These are phyloP conservation scores for Neurospora discreta DNA, from an alignment of 495 filamentous ascomycete genomes.

Conservation along the genomic window DNA sequence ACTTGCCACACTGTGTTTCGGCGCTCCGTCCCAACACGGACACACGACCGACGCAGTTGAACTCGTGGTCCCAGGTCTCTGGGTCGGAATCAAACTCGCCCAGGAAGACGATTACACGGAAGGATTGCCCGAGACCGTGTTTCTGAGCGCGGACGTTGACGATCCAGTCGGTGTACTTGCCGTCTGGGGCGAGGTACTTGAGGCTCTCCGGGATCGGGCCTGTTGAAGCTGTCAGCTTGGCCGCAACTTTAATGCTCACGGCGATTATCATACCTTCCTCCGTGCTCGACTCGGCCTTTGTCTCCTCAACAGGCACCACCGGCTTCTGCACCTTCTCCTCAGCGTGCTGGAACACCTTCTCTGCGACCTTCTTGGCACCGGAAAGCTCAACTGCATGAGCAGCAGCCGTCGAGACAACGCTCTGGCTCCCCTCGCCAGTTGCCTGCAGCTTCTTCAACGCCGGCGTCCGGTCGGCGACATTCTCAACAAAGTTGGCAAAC, in stretches of 20 bases:
- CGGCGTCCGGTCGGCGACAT: slow-evolving; percentile 4
- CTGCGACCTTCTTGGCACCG: not conserved
- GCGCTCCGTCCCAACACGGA: slow-evolving; percentile 24
- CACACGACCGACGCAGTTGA: slow-evolving; percentile 29
- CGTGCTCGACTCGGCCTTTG: not conserved
- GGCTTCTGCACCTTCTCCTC: slow-evolving; percentile 1
- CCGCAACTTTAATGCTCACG: not conserved
- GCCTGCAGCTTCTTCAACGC: not conserved
- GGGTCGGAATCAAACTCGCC: slow-evolving; percentile 21
- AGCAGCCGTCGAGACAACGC: not conserved
- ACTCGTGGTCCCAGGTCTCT: slow-evolving; percentile 19
- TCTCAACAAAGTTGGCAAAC: slow-evolving; percentile 13
- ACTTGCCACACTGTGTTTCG: slow-evolving; percentile 25
- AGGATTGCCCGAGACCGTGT: slow-evolving; percentile 28
- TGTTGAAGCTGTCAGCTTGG: not conserved
- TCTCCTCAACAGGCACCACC: not conserved
- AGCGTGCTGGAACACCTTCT: not conserved
- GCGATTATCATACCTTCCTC: not conserved
- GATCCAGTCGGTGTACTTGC: slow-evolving; percentile 33
- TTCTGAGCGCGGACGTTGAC: slow-evolving; percentile 31
- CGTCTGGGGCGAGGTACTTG: slow-evolving; percentile 18
- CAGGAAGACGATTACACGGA: slow-evolving; percentile 32
- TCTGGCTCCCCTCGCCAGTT: not conserved
- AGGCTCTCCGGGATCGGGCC: slow-evolving; percentile 13
- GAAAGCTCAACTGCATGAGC: not conserved